Evolutionary conservation across 2,329 filamentous ascomycete genomes (phyloP), one percentile per base, ranked within the genome.

Genomic region (Scedosporium apiospermum): DNA sequence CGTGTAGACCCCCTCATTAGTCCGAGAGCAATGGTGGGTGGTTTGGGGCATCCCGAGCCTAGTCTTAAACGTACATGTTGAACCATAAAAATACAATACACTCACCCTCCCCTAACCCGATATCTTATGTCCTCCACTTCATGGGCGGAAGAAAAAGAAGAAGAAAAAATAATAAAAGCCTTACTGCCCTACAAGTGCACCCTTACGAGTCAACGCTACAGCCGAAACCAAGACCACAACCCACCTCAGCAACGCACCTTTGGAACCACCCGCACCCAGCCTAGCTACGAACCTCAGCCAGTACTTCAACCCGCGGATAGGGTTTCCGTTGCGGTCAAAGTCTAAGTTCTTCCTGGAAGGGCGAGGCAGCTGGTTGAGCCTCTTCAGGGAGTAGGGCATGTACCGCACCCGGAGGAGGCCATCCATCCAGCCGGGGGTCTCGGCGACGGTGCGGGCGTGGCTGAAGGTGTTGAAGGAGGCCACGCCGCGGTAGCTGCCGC

Each of bases 401-500:
- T 89, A 89, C 65, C 90, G 83, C 61, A 90, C 79, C 64, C 82
- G 80, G 67, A 93, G 76, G 64, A 91, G 70, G 46, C 75, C 77
- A 71, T 91, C 88, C 66, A 88, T 80, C 88, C 88, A 91, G 16
- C 72, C 69, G 0, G 88, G 88, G 4, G 86, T 88, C 55, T 78
- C 80, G 23, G 85, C 83, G 41, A 90, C 74, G 59, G 74, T 77
- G 64, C 80, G 79, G 71, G 65, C 78, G 72, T 90, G 87, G 1
- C 84, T 84, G 70, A 89, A 90, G 66, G 77, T 77, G 68, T 90
- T 87, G 73, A 90, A 90, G 1, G 81, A 84, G n/a, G 88, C 81
- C 70, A 86, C 86, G 64, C 92, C 92, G 68, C 89, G 86, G 78
- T 96, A 96, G 34, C 84, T 78, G 65, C 91, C 91, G 65, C 82